Evolutionary conservation across 2,329 filamentous ascomycete species (phyloP), one percentile per base, ranked within the genome.

Genomic region (Juglanconis sp.): DNA sequence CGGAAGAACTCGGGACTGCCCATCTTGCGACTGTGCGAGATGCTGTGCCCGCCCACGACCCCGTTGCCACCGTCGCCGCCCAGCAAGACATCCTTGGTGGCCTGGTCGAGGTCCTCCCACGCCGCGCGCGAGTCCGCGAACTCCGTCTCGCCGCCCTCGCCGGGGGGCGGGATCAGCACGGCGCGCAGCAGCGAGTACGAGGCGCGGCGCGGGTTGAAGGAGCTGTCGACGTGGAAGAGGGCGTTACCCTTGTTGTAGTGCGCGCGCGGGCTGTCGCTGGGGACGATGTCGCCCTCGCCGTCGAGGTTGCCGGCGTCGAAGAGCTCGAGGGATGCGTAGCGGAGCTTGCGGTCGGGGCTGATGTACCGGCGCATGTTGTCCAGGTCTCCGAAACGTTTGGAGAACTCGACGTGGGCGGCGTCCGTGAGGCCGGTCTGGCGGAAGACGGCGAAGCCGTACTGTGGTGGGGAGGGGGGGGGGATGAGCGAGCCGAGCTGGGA

Each of bases 291-390:
- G 49, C 77, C 78, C 47, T 82, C 76, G 2, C 74, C 73, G 53
- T 82, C 76, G 11, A 85, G 71, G 68, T 87, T 87, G 55, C 80
- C 76, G 0, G 81, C 81, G 64, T 87, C 84, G 67, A 86, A 86
- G 1, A 87, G 75, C 67, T 85, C 79, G 47, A 76, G 71, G 62
- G 79, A 75, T 2, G 70, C 65, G 63, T 81, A 78, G 24, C 82
- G 77, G 60, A 78, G 74, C 65, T 76, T 75, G 48, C 79, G 76
- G 15, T 78, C 81, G 0, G 71, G 72, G 1, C 70, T 71, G 7
- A 79, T 70, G 69, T 81, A 85, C 1, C 78, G 80, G 17, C 70
- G 76, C 36, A 83, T 76, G 66, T 84, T 79, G 69, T 86, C 83
- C 0, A 86, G 76, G 30, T 83, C 79, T 24, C 83, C 84, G 61